These are phyloP conservation scores for Coniochaeta sp. DNA, from an alignment of 2,329 filamentous ascomycete species.

Conservation along the genomic window DNA sequence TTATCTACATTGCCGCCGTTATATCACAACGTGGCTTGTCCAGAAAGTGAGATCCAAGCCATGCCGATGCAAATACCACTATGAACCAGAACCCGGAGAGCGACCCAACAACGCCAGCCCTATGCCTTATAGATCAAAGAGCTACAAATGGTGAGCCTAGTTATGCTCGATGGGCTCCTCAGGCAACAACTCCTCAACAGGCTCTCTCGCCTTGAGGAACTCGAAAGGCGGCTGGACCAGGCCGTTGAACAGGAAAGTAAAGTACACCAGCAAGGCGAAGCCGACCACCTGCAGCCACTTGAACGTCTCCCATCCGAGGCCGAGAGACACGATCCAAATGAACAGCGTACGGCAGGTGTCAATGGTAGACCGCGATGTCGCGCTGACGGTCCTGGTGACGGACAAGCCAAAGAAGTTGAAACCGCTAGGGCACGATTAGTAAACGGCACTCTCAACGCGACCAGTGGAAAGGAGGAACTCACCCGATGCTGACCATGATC, in stretches of 20 bases:
- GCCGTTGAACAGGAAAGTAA: slow-evolving; percentile 94
- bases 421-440: slow-evolving; percentile 45
- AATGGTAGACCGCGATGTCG: slow-evolving; percentile 90
- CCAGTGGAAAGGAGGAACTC: slow-evolving; percentile 25
- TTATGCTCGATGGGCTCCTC: slow-evolving; percentile 78
- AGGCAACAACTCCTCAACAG: slow-evolving; percentile 60
- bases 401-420: slow-evolving; percentile 99
- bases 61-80: not conserved
- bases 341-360: slow-evolving; percentile 96
- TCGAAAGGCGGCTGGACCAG: slow-evolving; percentile 77
- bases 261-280: slow-evolving; percentile 86
- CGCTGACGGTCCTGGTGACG: slow-evolving; percentile 82
- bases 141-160: slow-evolving; percentile 4
- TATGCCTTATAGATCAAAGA: not conserved
- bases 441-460: not conserved
- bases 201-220: slow-evolving; percentile 48
- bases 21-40: not conserved
- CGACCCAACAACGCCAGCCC: not conserved
- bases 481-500: slow-evolving; percentile 98
- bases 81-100: not conserved
- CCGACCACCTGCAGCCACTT: slow-evolving; percentile 93
- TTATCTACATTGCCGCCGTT: not conserved
- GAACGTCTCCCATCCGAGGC: slow-evolving; percentile 93
- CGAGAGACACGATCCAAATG: slow-evolving; percentile 93
- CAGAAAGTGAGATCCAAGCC: not conserved